These are phyloP conservation scores for Smithsoniella earleae DNA, from an alignment of 163 green algal species.

Conservation along the genomic window DNA sequence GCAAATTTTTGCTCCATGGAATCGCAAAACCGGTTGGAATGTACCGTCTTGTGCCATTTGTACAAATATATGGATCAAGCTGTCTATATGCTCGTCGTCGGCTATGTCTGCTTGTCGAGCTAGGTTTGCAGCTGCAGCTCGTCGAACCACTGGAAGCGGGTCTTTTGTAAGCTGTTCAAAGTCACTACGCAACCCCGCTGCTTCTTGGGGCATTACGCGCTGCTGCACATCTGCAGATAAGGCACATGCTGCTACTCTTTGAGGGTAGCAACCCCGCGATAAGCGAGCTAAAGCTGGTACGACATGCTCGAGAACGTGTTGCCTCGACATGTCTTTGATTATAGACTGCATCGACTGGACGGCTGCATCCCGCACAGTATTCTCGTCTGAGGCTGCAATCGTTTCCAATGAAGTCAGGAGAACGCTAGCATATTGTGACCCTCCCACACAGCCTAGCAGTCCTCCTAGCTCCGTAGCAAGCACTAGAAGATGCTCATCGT, in stretches of 20 bases:
- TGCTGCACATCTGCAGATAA: constrained; percentile 25
- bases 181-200: neutral
- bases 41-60: constrained; percentile 25
- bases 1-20: no score
- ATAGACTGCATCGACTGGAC: constrained; percentile 61
- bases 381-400: constrained; percentile 92
- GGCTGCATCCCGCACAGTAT: constrained; percentile 91
- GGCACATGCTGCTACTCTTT: constrained; percentile 16
- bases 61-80: constrained; percentile 19
- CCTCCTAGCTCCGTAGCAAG: constrained; percentile 91
- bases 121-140: constrained; percentile 12
- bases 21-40: no score
- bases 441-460: constrained; percentile 90
- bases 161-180: constrained; percentile 26
- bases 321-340: neutral
- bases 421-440: constrained; percentile 61
- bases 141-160: constrained; percentile 4
- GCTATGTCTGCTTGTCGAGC: constrained; percentile 4
- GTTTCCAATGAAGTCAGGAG: constrained; percentile 88
- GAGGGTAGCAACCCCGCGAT: constrained; percentile 3
- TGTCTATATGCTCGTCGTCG: neutral
- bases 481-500: constrained; percentile 89
- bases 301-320: constrained; percentile 18
- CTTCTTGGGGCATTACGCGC: constrained; percentile 8
- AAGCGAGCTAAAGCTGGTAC: neutral